Percentiles rank a stretch among this genome's conserved stretches.
Conservation (phyloP, 768 basidiomycete species). For the Boletus reticuloceps region DNA sequence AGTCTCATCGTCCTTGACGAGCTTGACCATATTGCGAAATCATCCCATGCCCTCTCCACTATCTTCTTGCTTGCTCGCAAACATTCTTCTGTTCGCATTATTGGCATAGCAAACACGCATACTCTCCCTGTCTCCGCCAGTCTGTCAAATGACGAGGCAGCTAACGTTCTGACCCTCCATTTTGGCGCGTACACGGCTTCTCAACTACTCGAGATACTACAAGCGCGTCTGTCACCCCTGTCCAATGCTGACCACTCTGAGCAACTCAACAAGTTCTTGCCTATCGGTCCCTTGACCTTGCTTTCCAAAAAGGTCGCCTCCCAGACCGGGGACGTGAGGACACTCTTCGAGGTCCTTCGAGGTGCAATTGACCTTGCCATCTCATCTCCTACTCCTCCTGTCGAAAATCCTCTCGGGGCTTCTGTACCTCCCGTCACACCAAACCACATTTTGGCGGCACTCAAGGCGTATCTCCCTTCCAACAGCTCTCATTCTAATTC, state of each 20-base stretch:
- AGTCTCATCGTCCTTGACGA: constrained; percentile 85
- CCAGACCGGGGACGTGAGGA: constrained; percentile 80
- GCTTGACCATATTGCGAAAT: constrained; percentile 75
- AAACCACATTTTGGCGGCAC: constrained; percentile 65
- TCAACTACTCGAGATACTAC: constrained; percentile 69
- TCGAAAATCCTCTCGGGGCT: constrained; percentile 29
- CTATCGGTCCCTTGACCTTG: constrained; percentile 59
- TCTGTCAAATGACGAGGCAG: constrained; percentile 35
- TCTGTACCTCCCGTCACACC: constrained; percentile 53
- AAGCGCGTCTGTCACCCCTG: constrained; percentile 57
- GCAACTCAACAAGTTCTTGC: constrained; percentile 54
- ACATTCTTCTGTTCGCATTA: constrained; percentile 56
- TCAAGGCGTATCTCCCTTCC: constrained; percentile 66
- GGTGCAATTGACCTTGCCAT: constrained; percentile 73
- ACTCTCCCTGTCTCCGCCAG: constrained; percentile 64
- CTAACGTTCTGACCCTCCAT: constrained; percentile 61
- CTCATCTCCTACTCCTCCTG: constrained; percentile 20
- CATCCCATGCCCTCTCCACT: constrained; percentile 52
- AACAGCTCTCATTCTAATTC: constrained; percentile 15
- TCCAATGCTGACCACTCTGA: constrained; percentile 33
- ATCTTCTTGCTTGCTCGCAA: constrained; percentile 68
- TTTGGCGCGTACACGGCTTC: constrained; percentile 76
- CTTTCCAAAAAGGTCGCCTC: constrained; percentile 80
- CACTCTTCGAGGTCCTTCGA: constrained; percentile 75
- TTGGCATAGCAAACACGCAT: constrained; percentile 89